Evolutionary conservation across 257 asterid species (phyloP), one percentile per base, ranked within the genome.

Genomic region (Capsicum baccatum): DNA sequence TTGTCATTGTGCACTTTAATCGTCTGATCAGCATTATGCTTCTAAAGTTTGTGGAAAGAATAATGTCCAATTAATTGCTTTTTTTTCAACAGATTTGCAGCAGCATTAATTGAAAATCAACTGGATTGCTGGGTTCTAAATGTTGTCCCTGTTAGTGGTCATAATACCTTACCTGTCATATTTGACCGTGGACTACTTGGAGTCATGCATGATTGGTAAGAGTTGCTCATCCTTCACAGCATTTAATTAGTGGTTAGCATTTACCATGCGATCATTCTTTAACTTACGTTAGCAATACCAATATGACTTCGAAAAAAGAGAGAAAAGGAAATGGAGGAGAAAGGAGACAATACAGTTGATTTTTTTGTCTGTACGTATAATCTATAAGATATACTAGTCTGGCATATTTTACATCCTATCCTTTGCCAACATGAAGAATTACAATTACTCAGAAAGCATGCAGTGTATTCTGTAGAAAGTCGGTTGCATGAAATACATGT

Each of bases 171-270:
- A 89, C 99, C 99, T 6, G 96, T 96, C 79, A 93, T 96, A 84
- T 92, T 91, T 87, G 99, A 94, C 87, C 98, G 98, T 26, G 98
- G 99, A 63, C 98, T 96, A 79, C 83, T 96, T 63, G 99, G 98
- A 85, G 98, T 94, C 83, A 92, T 91, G 96, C 99, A 96, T 81
- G 99, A 96, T 88, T 96, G 98, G 99, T 96, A 92, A 70, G 89
- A 63, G 42, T 70, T 86, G 64, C 39, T 76, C 48, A 76, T 76
- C 64, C 64, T 52, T 76, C 15, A 8, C 64, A 5, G 63, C 81
- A 26, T 76, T 52, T 76, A 50, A 4, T 76, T 14, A 52, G 78
- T 39, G 13, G 79, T 39, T 69, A 69, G 55, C 79, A 16, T 69
- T 42, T 16, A 16, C 35, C 79, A 42, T 68, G 9, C 9, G 2